Evolutionary conservation across 352 stramenopile genomes (phyloP).

Genomic region (Phytopythium mirpurense): DNA sequence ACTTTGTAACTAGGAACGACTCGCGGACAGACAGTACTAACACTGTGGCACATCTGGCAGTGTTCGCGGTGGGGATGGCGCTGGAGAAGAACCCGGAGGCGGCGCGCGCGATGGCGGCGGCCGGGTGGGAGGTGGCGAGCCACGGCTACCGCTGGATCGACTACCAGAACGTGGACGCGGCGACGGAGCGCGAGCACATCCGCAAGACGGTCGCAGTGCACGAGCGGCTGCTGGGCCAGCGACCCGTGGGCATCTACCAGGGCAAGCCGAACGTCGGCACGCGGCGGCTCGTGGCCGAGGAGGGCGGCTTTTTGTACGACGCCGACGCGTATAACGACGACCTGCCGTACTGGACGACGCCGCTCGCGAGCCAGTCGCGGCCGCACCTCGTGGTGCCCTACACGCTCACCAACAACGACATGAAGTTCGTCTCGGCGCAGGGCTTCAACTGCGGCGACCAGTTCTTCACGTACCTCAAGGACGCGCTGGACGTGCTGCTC

Average conservation of each 20-base stretch:
- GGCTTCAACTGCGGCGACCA: conserved; percentile 91
- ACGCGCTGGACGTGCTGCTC: conserved; percentile 85
- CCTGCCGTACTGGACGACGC: conserved; percentile 92
- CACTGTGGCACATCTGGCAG: conserved; percentile 15
- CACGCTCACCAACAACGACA: conserved; percentile 95
- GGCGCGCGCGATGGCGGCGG: conserved; percentile 88
- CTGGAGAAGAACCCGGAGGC: conserved; percentile 92
- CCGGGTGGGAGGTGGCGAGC: conserved; percentile 91
- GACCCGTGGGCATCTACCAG: conserved; percentile 94
- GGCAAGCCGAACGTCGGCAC: conserved; percentile 94
- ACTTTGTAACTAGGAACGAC: no score
- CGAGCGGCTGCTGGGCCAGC: conserved; percentile 83
- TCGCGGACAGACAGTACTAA: no score
- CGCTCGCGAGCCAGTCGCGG: conserved; percentile 78
- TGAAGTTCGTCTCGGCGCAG: conserved; percentile 92
- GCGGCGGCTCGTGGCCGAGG: conserved; percentile 84
- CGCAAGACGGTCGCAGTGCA: conserved; percentile 89
- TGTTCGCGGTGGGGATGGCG: conserved; percentile 93
- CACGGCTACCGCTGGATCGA: conserved; percentile 96
- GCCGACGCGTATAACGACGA: conserved; percentile 95
- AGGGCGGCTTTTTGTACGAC: conserved; percentile 96
- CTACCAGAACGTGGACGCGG: conserved; percentile 92
- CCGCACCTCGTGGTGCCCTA: conserved; percentile 96
- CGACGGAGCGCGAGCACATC: conserved; percentile 92
- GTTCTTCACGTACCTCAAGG: conserved; percentile 93